These are phyloP conservation scores for Solanum sejunctum DNA, from an alignment of 257 asterid genomes.

Conservation along the genomic window DNA sequence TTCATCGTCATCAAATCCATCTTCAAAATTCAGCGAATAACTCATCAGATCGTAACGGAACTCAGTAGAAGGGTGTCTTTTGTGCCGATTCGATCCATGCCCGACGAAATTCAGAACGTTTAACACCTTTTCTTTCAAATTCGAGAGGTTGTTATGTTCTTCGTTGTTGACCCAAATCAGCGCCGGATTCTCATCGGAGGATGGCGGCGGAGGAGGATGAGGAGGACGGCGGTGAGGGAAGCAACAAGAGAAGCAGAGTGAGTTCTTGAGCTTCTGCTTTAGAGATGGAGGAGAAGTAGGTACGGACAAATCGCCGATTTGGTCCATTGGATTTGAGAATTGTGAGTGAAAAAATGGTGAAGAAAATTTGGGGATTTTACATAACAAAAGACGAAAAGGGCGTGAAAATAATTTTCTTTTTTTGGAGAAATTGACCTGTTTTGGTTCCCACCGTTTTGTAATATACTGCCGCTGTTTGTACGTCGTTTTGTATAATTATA, in stretches of 20 bases:
- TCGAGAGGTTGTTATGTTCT: conserved; percentile 10
- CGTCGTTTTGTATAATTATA: neutral
- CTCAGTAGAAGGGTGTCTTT: conserved; percentile 34
- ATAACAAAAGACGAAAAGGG: neutral
- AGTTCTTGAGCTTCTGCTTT: neutral
- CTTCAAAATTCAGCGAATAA: conserved; percentile 64
- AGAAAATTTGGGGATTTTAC: neutral
- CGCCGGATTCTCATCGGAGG: conserved; percentile 34
- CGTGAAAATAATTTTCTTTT: too few relatives aligned
- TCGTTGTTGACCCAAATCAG: conserved; percentile 27
- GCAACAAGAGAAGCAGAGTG: neutral
- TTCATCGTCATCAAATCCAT: conserved; percentile 27
- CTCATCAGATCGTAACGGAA: conserved; percentile 70
- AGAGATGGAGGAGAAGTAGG: neutral
- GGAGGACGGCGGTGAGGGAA: conserved; percentile 18
- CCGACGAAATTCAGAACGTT: conserved; percentile 22
- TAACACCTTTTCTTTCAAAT: conserved; percentile 37
- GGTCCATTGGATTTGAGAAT: neutral
- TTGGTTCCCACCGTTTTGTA: neutral
- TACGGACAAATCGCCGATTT: neutral
- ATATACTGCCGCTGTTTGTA: neutral
- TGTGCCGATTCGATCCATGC: conserved; percentile 9
- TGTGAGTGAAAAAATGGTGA: neutral
- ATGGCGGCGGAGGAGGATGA: conserved; percentile 10
- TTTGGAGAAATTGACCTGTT: neutral